phyloP scores from a whole-genome alignment of 352 stramenopile genomes.

The Thalassiosira mediterranea region DNA sequence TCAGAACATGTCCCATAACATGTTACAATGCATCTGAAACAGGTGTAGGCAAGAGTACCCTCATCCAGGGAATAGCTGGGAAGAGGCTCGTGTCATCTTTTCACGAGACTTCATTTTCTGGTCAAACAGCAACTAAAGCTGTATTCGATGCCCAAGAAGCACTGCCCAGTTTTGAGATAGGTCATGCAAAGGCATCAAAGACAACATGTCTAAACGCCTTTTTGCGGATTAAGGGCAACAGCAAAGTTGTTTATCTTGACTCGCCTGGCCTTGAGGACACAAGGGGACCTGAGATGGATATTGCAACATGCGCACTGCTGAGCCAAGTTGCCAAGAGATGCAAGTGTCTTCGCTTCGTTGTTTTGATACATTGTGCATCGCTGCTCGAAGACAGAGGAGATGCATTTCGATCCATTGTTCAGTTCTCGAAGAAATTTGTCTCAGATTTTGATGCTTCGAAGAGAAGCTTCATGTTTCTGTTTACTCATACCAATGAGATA shows the following conservation, averaged over 20 bases:
- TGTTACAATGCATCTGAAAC: conserved; percentile 4
- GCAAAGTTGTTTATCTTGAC: conserved; percentile 61
- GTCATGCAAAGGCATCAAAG: conserved; percentile 64
- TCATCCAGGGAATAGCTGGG: conserved; percentile 70
- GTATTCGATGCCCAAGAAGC: conserved; percentile 65
- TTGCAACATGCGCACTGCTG: conserved; percentile 66
- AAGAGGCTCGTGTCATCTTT: conserved; percentile 38
- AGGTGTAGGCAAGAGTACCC: conserved; percentile 56
- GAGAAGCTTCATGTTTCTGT: conserved; percentile 67
- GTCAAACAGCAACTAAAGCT: conserved; percentile 45
- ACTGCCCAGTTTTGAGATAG: conserved; percentile 65
- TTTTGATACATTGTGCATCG: conserved; percentile 69
- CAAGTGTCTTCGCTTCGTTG: conserved; percentile 62
- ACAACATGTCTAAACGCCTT: conserved; percentile 59
- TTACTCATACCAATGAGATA: conserved; percentile 64
- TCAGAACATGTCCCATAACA: background rate
- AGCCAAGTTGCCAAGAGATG: conserved; percentile 63
- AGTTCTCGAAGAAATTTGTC: conserved; percentile 61
- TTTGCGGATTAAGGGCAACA: conserved; percentile 2
- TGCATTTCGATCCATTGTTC: conserved; percentile 57
- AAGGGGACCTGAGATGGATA: conserved; percentile 62
- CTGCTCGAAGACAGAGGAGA: conserved; percentile 64
- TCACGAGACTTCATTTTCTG: conserved; percentile 36
- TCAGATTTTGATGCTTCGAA: conserved; percentile 58
- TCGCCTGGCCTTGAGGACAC: conserved; percentile 70